phyloP scores from a whole-genome alignment of 106 monocot species.

The Alisma plantagoaquatica region DNA sequence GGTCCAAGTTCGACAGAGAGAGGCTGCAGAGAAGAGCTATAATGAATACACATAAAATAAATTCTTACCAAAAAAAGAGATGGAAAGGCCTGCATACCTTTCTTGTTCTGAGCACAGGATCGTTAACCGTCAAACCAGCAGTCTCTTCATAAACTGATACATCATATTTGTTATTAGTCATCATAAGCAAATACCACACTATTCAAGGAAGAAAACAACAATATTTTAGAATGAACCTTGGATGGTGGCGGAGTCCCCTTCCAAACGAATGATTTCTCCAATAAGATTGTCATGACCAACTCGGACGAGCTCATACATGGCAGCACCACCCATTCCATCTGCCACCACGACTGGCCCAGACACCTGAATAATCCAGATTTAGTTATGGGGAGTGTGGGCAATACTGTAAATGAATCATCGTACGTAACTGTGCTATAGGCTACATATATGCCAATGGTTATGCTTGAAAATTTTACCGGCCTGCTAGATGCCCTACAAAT shows the following conservation, averaged over 20 bases:
- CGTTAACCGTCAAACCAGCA: constrained; percentile 93
- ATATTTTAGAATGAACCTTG: constrained; percentile 67
- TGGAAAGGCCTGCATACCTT: constrained; percentile 42
- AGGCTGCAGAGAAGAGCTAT: constrained; percentile 40
- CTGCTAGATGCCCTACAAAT: no score
- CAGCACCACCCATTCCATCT: constrained; percentile 99
- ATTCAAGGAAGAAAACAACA: not conserved
- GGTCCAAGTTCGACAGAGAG: constrained; percentile 98
- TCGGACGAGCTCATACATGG: constrained; percentile 97
- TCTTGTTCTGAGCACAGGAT: constrained; percentile 87
- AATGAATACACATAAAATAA: not conserved
- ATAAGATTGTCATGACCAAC: constrained; percentile 98
- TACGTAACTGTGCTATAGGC: no score
- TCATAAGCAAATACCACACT: not conserved
- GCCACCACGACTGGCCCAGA: constrained; percentile 99
- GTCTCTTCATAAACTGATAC: constrained; percentile 96
- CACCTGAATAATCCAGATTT: constrained; percentile 42
- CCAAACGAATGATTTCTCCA: constrained; percentile 96
- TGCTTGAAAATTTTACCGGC: no score
- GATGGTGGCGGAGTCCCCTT: constrained; percentile 98
- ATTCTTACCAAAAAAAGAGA: not conserved
- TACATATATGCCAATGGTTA: no score
- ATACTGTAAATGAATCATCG: no score
- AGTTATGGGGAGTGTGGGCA: no score
- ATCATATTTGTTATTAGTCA: not conserved